Evolutionary conservation across 2,329 filamentous ascomycete genomes (phyloP), one percentile per base, ranked within the genome.

Genomic region (Elsinoe perseae): DNA sequence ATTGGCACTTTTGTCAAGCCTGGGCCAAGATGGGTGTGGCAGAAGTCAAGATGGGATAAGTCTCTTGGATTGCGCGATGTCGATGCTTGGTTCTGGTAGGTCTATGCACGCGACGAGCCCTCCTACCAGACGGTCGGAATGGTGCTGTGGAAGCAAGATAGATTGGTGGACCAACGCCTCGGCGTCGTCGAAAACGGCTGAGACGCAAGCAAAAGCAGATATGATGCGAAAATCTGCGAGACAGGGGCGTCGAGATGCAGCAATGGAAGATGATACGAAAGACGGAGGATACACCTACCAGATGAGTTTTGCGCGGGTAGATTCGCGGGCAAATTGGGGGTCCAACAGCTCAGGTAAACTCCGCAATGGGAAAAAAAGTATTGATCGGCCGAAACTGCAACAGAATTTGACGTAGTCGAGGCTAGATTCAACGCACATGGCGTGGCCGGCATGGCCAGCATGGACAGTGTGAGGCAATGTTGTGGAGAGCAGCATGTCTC

Each of bases 291-390:
- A n/a, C 30, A 8, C 27, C 25, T 52, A 52, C 28, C 16, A 28
- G 20, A 21, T 32, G 42, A 16, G 53, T 16, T 34, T 43, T 43
- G 52, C 52, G 18, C n/a, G 52, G 25, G 21, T 27, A 30, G 32
- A 27, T 20, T 25, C 40, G 28, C 36, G 53, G 28, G 40, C 48
- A 30, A 54, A 30, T 43, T 54, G 52, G 36, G 23, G 58, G 50
- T 52, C 46, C 55, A 56, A 56, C 56, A 27, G 57, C 50, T 30
- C 44, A 57, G n/a, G n/a, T n/a, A 14, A 56, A 57, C 30, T 46
- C 32, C 25, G 14, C 25, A 32, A 10, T 9, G 23, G 18, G 18
- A 52, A 30, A 50, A 50, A 32, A 50, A 30, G 7, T n/a, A 28
- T 8, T 10, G 48, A 52, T 52, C 48, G 48, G 48, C 28, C 48